Percentiles rank a stretch among this genome's conserved stretches.
Evolutionary conservation across 129 eudicot species (phyloP).

Genomic region (Arctium lappa): DNA sequence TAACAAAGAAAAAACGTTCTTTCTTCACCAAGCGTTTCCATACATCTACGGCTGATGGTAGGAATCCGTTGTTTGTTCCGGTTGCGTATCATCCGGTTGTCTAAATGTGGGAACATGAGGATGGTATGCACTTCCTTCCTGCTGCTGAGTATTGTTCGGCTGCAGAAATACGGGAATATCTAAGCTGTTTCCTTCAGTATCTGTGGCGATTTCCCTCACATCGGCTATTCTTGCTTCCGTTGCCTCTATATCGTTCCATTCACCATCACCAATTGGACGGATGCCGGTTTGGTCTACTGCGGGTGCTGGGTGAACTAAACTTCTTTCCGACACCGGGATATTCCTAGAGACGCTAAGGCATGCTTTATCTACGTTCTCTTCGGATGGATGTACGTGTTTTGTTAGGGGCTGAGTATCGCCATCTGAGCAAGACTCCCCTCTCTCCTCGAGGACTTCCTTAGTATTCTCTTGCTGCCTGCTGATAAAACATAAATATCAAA

Average conservation of each 20-base stretch:
- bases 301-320: constrained; percentile 42
- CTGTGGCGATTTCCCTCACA: constrained; percentile 76
- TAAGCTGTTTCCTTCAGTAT: constrained; percentile 53
- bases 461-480: constrained; percentile 78
- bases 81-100: constrained; percentile 41
- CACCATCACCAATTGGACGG: constrained; percentile 59
- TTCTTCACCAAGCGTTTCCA: neutral
- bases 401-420: constrained; percentile 56
- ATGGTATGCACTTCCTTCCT: constrained; percentile 17
- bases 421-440: constrained; percentile 65
- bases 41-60: constrained; percentile 49
- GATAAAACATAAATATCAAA: neutral
- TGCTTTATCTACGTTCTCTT: constrained; percentile 92
- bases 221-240: constrained; percentile 83
- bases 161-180: constrained; percentile 81
- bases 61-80: constrained; percentile 46
- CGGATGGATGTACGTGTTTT: constrained; percentile 84
- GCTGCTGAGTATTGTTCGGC: constrained; percentile 38
- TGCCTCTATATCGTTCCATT: constrained; percentile 94
- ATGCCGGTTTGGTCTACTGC: constrained; percentile 38
- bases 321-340: constrained; percentile 51
- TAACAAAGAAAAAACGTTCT: neutral
- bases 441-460: constrained; percentile 74
- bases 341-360: constrained; percentile 62
- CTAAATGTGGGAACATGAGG: constrained; percentile 62